Base-by-base conservation (phyloP, 441 rosid species). In the Flueggea neowawraea region DNA sequence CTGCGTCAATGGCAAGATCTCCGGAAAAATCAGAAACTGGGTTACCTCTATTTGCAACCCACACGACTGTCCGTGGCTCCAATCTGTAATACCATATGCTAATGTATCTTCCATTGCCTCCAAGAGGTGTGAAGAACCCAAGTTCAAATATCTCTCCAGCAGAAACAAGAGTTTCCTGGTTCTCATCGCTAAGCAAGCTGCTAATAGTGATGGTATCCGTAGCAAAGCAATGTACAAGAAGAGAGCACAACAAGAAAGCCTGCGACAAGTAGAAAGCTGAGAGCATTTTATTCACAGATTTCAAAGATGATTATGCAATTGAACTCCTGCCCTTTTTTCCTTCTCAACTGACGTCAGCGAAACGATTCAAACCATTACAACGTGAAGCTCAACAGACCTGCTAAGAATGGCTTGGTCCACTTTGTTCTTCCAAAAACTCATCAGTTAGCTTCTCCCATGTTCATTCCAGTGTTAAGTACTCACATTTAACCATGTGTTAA, bases 1-100 rank as follows among this genome's bases (percentile, higher is more conserved):
- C 59, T 0, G 39, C 16, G 8, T n/a, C n/a, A n/a, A 69, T 17
- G 16, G 28, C 31, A 12, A 68, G 33, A 65, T 9, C 7, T 12
- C 68, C 80, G 28, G 32, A 43, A 3, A 1, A 4, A 14, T 48
- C 57, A 5, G 10, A 0, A 47, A 82, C 49, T 12, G 81, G 78
- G 4, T 4, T 2, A 12, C 61, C 60, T n/a, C 75, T 55, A 64
- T 77, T 82, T 13, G 75, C 76, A 31, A 82, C 78, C 86, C 82
- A 82, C 11, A 79, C 72, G 13, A 74, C 41, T 11, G 55, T 69
- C 52, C 2, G 54, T 48, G 72, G 74, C 49, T 50, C 10, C 28
- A 55, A 50, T 5, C 28, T 41, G 45, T 56, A 44, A 51, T 70
- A 73, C 82, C 28, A 77, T 54, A 79, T 76, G 0, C 84, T 82